Evolutionary conservation across 23 red algal genomes (phyloP).

Genomic region (Cyanidiococcus yangmingshanensis): DNA sequence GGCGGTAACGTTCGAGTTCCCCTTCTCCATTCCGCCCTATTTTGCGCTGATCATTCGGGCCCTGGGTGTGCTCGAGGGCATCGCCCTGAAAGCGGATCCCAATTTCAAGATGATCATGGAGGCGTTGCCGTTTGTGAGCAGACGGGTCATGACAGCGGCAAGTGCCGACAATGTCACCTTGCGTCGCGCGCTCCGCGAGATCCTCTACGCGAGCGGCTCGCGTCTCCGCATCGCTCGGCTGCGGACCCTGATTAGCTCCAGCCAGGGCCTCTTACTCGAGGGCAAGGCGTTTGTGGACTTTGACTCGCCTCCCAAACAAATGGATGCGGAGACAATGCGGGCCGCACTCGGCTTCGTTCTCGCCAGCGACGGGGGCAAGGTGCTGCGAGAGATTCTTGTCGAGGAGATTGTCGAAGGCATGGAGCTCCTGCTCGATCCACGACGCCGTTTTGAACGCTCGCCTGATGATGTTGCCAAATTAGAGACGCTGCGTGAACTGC

Average conservation of each 20-base stretch:
- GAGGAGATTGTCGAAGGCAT: slow-evolving; percentile 13
- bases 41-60: slow-evolving; percentile 85
- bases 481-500: slow-evolving; percentile 12
- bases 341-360: not conserved
- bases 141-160: slow-evolving; percentile 47
- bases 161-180: slow-evolving; percentile 37
- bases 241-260: slow-evolving; percentile 64
- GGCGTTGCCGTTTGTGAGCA: slow-evolving; percentile 67
- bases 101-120: slow-evolving; percentile 91
- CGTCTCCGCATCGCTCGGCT: slow-evolving; percentile 49
- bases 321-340: slow-evolving; percentile 6
- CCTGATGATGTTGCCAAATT: slow-evolving; percentile 4
- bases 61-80: slow-evolving; percentile 84
- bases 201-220: slow-evolving; percentile 72
- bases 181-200: slow-evolving; percentile 47
- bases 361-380: not conserved
- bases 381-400: slow-evolving; percentile 7
- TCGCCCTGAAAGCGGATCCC: slow-evolving; percentile 72
- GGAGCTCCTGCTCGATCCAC: not conserved
- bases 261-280: slow-evolving; percentile 61
- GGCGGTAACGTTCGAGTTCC: slow-evolving; percentile 83
- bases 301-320: slow-evolving; percentile 46
- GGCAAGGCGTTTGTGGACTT: slow-evolving; percentile 95
- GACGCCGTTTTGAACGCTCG: not conserved
- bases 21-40: slow-evolving; percentile 76